These are phyloP conservation scores for Paecilomyces dactylethromorphus DNA, from an alignment of 2,329 filamentous ascomycete genomes.

Conservation along the genomic window DNA sequence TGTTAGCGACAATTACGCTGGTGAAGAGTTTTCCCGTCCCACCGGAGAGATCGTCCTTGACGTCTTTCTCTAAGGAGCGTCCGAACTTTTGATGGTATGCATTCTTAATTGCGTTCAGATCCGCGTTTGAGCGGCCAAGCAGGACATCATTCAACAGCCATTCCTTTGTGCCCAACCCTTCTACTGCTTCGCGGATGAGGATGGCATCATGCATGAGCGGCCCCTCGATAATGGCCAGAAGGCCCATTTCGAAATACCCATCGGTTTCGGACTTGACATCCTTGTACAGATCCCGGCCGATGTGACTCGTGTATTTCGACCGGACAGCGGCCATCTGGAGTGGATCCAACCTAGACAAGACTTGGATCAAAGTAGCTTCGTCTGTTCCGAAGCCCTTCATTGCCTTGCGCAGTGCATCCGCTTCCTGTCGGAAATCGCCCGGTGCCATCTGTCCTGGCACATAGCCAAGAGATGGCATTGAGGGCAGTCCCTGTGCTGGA, in stretches of 20 bases:
- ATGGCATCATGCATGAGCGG: slow-evolving; percentile 72
- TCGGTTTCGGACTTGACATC: slow-evolving; percentile 75
- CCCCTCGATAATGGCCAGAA: slow-evolving; percentile 70
- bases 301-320: slow-evolving; percentile 59
- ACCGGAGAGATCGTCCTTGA: slow-evolving; percentile 72
- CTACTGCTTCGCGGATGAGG: slow-evolving; percentile 64
- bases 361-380: slow-evolving; percentile 66
- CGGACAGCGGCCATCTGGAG: slow-evolving; percentile 67
- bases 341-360: slow-evolving; percentile 68
- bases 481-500: slow-evolving; percentile 45
- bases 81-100: slow-evolving; percentile 65
- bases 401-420: slow-evolving; percentile 65
- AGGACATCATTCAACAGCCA: slow-evolving; percentile 78
- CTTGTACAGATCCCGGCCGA: slow-evolving; percentile 60
- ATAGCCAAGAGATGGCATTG: slow-evolving; percentile 68
- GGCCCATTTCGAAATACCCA: slow-evolving; percentile 65
- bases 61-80: slow-evolving; percentile 61
- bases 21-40: slow-evolving; percentile 83
- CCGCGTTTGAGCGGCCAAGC: slow-evolving; percentile 75
- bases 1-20: slow-evolving; percentile 67
- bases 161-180: slow-evolving; percentile 81
- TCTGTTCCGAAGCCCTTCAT: slow-evolving; percentile 96
- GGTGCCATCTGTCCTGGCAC: slow-evolving; percentile 62
- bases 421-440: slow-evolving; percentile 60
- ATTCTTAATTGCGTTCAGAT: slow-evolving; percentile 77